A percentile compares a stretch with the other conserved stretches of the same genome.
Conservation (phyloP, 176 grass and related monocot genomes). For the Triticum dicoccoides region DNA sequence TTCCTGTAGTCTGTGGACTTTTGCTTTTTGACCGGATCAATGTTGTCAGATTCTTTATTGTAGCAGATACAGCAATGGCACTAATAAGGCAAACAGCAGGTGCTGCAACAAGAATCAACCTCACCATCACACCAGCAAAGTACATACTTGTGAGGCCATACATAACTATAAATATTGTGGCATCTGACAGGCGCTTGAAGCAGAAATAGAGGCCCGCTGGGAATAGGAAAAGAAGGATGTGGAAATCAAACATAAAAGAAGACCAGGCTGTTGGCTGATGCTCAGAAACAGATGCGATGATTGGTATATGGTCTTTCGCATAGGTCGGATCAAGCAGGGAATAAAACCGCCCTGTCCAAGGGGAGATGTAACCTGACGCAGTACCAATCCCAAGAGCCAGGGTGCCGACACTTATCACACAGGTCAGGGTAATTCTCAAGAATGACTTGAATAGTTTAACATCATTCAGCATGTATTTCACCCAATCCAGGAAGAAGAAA, state of each 20-base stretch:
- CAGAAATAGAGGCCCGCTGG: constrained; percentile 97
- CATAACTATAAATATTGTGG: constrained; percentile 95
- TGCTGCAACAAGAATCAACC: constrained; percentile 92
- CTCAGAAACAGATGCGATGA: constrained; percentile 97
- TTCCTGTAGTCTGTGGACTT: constrained; percentile 51
- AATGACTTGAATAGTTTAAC: constrained; percentile 80
- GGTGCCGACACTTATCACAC: constrained; percentile 64
- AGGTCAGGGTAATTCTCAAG: constrained; percentile 83
- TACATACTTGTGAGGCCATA: constrained; percentile 99
- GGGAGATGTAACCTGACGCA: constrained; percentile 96
- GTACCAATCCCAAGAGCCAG: constrained; percentile 93
- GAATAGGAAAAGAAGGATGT: constrained; percentile 98
- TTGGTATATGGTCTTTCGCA: constrained; percentile 97
- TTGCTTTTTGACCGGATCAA: constrained; percentile 76
- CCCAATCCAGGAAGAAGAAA: constrained; percentile 85
- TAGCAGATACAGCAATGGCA: constrained; percentile 87
- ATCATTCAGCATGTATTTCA: constrained; percentile 94
- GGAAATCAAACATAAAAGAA: constrained; percentile 99
- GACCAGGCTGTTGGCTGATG: constrained; percentile 99
- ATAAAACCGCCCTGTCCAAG: constrained; percentile 97
- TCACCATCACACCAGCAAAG: constrained; percentile 98
- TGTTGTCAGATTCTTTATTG: constrained; percentile 91
- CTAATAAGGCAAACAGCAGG: constrained; percentile 96
- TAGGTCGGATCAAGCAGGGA: constrained; percentile 99
- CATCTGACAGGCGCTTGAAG: constrained; percentile 92